Base-by-base conservation (phyloP, 306 rosid genomes). In the Lathyrus oleraceus region DNA sequence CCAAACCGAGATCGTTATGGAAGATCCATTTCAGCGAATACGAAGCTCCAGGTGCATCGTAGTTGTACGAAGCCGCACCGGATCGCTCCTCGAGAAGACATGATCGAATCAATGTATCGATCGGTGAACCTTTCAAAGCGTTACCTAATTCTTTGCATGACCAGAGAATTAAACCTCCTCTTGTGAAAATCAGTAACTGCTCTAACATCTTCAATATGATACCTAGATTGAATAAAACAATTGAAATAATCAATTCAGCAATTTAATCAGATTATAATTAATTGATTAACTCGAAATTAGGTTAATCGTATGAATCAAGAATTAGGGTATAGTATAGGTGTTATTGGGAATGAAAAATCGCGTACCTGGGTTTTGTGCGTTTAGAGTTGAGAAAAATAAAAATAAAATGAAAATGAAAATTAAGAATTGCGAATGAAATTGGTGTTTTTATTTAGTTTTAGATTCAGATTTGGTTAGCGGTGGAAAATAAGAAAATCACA, bases 141-240 rank as follows among this genome's bases (percentile, higher is more conserved):
- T 93, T 90, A 12, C 91, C 89, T 13, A 92, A 80, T 78, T 92
- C 87, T 52, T 87, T 88, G 79, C 94, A 93, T 2, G 96, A 88
- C 97, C 98, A 93, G 28, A 93, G 96, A 84, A 88, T 93, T 66
- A 93, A 80, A 12, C 97, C 98, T 49, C 98, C 97, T 65, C 98
- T 77, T 5, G 98, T 93, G 76, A 90, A 93, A 69, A 93, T 93
- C 73, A 93, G 80, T 69, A 93, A 78, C 45, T 93, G 97, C 78
- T 93, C 98, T 81, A 93, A 78, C 98, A 93, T 93, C 73, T 69
- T 69, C 79, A 25, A 25, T 56, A 44, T 60, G 19, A 40, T 62
- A 19, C 54, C 54, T 64, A 35, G 39, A 35, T 35, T 35, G 2
- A 35, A 35, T 35, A 0, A 35, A 35, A 35, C 10, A 35, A 35